phyloP scores from a whole-genome alignment of 1,139 yeast genomes.

The Scheffersomyces segobiensis region DNA sequence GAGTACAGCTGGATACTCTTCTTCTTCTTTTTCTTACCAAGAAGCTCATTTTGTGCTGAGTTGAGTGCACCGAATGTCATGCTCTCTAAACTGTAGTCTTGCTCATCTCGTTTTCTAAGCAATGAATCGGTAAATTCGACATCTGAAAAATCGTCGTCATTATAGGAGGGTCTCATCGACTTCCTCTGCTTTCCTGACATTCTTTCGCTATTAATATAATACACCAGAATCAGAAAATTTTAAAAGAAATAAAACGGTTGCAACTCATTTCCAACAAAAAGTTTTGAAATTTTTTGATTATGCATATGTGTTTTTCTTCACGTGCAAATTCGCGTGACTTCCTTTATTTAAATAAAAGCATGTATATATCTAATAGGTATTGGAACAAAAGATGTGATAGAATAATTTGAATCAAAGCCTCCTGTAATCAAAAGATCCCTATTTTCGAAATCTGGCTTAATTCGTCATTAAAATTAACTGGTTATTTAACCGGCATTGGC shows the following conservation, averaged over 20 bases:
- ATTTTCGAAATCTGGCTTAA: too few species aligned
- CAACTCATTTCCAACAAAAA: background rate
- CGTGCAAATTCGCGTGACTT: background rate
- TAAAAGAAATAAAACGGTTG: background rate
- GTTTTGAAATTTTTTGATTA: background rate
- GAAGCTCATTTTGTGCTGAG: constrained; percentile 44
- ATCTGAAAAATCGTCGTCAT: constrained; percentile 17
- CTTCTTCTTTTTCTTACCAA: constrained; percentile 24
- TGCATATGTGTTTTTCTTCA: background rate
- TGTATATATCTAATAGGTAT: too few species aligned
- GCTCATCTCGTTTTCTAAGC: constrained; percentile 9
- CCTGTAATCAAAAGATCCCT: too few species aligned
- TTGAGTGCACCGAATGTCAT: constrained; percentile 17
- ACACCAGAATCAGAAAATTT: constrained; percentile 12
- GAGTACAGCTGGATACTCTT: constrained; percentile 7
- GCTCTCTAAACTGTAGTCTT: constrained; percentile 36
- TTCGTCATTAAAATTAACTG: too few species aligned
- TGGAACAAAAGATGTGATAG: too few species aligned
- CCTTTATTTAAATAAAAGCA: too few species aligned
- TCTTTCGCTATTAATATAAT: background rate
- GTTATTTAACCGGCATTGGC: too few species aligned
- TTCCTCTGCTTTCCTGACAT: constrained; percentile 4
- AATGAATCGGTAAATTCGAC: constrained; percentile 15
- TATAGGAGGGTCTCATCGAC: constrained; percentile 18
- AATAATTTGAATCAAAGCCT: too few species aligned